A percentile compares a stretch with the other conserved stretches of the same genome.
These are phyloP conservation scores for Mycena belliarum DNA, from an alignment of 768 basidiomycete genomes.

Conservation along the genomic window DNA sequence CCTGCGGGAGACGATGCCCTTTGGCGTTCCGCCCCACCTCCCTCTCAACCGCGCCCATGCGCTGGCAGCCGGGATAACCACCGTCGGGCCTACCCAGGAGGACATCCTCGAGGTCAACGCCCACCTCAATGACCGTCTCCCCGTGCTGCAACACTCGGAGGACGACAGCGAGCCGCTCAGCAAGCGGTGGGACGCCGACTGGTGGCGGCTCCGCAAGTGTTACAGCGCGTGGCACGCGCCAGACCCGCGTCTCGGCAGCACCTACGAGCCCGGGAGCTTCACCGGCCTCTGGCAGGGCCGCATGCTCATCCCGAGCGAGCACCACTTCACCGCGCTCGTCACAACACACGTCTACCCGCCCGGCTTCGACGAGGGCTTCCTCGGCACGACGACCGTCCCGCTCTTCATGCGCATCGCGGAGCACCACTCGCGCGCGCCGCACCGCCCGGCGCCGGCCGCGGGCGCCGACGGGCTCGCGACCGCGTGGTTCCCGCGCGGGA, in stretches of 20 bases:
- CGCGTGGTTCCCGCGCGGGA: constrained; percentile 39
- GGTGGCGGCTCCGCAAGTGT: constrained; percentile 49
- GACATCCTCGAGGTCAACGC: constrained; percentile 63
- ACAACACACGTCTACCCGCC: constrained; percentile 24
- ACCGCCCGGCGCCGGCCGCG: not conserved
- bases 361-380: constrained; percentile 28
- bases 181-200: constrained; percentile 50
- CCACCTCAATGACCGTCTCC: constrained; percentile 33
- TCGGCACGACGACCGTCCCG: constrained; percentile 41
- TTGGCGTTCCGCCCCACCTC: constrained; percentile 43
- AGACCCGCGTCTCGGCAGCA: constrained; percentile 20
- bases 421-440: constrained; percentile 39
- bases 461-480: constrained; percentile 35
- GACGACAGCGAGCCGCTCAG: constrained; percentile 28
- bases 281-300: constrained; percentile 63
- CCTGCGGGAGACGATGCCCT: constrained; percentile 50
- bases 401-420: constrained; percentile 63
- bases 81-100: constrained; percentile 49
- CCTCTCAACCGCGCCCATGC: constrained; percentile 33
- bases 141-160: constrained; percentile 14
- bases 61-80: constrained; percentile 21
- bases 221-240: constrained; percentile 24
- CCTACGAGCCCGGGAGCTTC: constrained; percentile 48
- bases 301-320: constrained; percentile 49
- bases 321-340: constrained; percentile 31